Evolutionary conservation across 169 alveolate species (phyloP).

Genomic region (Amoebophrya sp.): DNA sequence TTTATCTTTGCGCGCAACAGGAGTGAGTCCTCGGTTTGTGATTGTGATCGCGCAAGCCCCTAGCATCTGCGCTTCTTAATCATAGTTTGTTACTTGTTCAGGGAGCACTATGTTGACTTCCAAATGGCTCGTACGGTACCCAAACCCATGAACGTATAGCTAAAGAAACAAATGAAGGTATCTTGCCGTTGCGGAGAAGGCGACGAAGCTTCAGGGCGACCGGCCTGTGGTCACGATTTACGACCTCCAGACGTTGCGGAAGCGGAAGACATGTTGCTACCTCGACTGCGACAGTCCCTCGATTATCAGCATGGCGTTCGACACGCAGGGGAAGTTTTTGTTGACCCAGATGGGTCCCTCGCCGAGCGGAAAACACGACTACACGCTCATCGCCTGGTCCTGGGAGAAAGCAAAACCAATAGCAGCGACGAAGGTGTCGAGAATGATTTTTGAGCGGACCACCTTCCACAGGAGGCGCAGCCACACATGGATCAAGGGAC

Average conservation of each 20-base stretch:
- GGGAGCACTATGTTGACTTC: no score
- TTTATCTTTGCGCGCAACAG: no score
- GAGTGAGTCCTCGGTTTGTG: no score
- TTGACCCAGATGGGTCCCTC: constrained; percentile 24
- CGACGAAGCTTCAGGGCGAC: not conserved
- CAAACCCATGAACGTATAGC: no score
- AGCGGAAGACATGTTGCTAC: not conserved
- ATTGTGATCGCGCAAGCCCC: no score
- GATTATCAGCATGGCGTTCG: not conserved
- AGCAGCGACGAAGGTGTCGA: constrained; percentile 37
- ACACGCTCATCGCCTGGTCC: constrained; percentile 46
- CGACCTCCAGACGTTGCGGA: constrained; percentile 38
- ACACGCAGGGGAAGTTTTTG: not conserved
- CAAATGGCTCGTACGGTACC: no score
- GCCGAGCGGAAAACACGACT: constrained; percentile 48
- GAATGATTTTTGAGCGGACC: no score
- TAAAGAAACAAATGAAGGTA: no score
- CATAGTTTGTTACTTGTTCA: no score
- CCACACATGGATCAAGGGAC: no score
- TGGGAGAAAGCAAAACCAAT: constrained; percentile 51
- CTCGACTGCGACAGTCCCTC: not conserved
- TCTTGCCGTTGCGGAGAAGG: not conserved
- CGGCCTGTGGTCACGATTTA: constrained; percentile 42
- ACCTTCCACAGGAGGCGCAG: no score
- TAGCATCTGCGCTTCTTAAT: no score